Evolutionary conservation across 371 early-diverging fungal genomes (phyloP), one percentile per base, ranked within the genome.

Genomic region (Coemansia sp.): DNA sequence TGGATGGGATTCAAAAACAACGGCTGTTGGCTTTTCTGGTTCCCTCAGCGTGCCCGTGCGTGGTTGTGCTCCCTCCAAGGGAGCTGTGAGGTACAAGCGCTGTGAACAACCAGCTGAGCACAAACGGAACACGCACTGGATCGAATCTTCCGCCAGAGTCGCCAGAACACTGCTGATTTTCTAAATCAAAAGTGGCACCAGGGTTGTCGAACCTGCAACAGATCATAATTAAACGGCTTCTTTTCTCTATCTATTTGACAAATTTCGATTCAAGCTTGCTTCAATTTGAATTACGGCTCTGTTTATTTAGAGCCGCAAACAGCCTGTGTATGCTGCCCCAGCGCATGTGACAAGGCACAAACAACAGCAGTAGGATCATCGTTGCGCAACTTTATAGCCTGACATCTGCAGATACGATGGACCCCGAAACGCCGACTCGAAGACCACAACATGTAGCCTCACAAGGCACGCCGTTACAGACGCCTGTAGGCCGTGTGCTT

Each of bases 341-440:
- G 45, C 45, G n/a, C n/a, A n/a, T 14, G 45, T n/a, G 14, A n/a
- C n/a, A n/a, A 45, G 6, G n/a, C 45, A 45, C 45, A 45, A 4
- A n/a, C 42, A 45, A 45, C 45, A 45, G 5, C 45, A 45, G 45
- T 45, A 45, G 45, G 45, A 50, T 18, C 50, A 50, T 54, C 21
- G 54, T 24, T 54, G 54, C 14, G 24, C 27, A 26, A n/a, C 29
- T 21, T 24, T n/a, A 14, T 22, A 26, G 14, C 54, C 29, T 29
- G 13, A 27, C 29, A 13, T 54, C 13, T 52, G 21, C 24, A 26
- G 11, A 54, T 26, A 27, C 54, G 13, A 69, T 69, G 69, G 61
- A 64, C 37, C 59, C 69, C 10, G 52, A 64, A 16, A 72, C 72
- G 50, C 69, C 72, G 10, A 61, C 69, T 13, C 62, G 59, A 52